Conservation (phyloP, 306 rosid genomes). For the Rosa lucieae region DNA sequence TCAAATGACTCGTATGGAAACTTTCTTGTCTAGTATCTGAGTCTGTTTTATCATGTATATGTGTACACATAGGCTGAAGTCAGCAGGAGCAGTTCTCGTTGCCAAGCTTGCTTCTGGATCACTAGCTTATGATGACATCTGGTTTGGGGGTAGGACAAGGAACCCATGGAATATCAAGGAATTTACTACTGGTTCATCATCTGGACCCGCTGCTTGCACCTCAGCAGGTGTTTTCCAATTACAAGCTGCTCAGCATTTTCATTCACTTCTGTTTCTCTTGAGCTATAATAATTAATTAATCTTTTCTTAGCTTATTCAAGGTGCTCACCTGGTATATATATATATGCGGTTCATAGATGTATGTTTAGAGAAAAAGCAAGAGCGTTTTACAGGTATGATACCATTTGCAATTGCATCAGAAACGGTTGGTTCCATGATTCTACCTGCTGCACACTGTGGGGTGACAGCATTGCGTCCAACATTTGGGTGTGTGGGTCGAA, state of each 20-base stretch:
- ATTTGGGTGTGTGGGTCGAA: conserved; percentile 71
- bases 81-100: conserved; percentile 71
- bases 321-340: not conserved
- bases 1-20: not conserved
- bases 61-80: conserved; percentile 44
- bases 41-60: not conserved
- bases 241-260: not conserved
- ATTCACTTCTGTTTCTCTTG: not conserved
- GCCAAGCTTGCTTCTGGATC: conserved; percentile 82
- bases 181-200: conserved; percentile 76
- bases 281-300: not conserved
- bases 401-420: conserved; percentile 81
- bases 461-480: conserved; percentile 75
- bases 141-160: conserved; percentile 87
- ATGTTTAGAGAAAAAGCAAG: not conserved
- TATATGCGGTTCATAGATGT: not conserved
- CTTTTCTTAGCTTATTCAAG: not conserved
- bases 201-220: conserved; percentile 79
- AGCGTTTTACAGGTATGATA: conserved; percentile 55
- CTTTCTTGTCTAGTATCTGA: conserved; percentile 17
- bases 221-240: conserved; percentile 50
- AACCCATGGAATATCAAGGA: conserved; percentile 82
- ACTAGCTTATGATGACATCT: conserved; percentile 80
- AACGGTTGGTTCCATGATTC: conserved; percentile 75
- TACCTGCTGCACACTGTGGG: conserved; percentile 72